Evolutionary conservation across 495 filamentous ascomycete genomes (phyloP), one percentile per base, ranked within the genome.

Genomic region (Baudoinia panamericana): DNA sequence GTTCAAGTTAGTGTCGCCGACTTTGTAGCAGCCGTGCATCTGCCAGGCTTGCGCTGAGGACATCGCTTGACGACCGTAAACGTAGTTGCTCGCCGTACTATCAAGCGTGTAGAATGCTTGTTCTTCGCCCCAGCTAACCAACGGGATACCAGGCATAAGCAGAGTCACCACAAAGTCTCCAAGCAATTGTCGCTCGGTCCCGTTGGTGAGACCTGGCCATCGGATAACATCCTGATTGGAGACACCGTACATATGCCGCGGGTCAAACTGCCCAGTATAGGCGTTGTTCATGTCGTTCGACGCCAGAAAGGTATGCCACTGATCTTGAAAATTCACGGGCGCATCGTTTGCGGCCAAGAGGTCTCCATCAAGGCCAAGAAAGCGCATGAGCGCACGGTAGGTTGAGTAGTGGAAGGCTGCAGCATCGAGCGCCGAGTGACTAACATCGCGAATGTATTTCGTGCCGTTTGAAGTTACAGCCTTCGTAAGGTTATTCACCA

Each of bases 191-290:
- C 74, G 68, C 52, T 80, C 67, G 0, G 71, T 69, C 5, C 79
- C 79, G 38, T 70, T 63, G n/a, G 66, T 59, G 33, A 84, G 64
- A 3, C 73, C 65, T 6, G 79, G 78, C 79, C 79, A 84, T 7
- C 78, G 69, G 55, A 84, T 80, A 4, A 84, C 76, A 51, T 84
- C 79, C 57, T 84, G 79, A 50, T 82, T 82, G 5, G 74, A 77
- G 2, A 65, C 66, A 20, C 79, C 79, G 35, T 72, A 82, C 65
- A 82, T 70, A 51, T 84, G 78, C 11, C 79, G 66, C 4, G 78
- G 78, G 49, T 83, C 78, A 41, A 80, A 80, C 40, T 68, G 60
- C 32, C 73, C 76, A 1, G 70, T 80, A 52, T 77, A 75, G 4
- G 73, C 63, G 43, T 81, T 82, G 43, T 70, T 52, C 43, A 82